Base-by-base conservation (phyloP, 805 yeast genomes). In the Starmerella roubikii region DNA sequence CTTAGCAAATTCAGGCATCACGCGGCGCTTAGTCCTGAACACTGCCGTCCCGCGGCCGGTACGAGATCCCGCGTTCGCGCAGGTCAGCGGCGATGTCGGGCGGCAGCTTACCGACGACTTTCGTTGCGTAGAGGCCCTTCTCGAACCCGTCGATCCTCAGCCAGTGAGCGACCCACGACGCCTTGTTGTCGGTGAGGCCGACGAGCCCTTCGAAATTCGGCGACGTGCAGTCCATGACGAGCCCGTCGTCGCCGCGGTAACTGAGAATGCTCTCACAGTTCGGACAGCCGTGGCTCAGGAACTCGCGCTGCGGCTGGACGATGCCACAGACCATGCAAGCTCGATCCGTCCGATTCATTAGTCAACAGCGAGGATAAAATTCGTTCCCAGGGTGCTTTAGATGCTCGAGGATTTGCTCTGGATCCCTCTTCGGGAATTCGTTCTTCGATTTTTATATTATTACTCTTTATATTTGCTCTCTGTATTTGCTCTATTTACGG, bases 321-420 rank as follows among this genome's bases (percentile, higher is more conserved):
- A 88, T 70, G 3, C 96, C 97, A 61, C 98, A 88, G 42, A 91
- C 71, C 95, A 88, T 82, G 55, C 98, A 88, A 7, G 97, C 97
- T 67, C 98, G 74, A 47, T 85, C 93, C 9, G 78, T 68, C 62
- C 41, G 21, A 39, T 39, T 41, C 45, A 41, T 41, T n/a, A n/a
- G n/a, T n/a, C n/a, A n/a, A n/a, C n/a, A n/a, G n/a, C n/a, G n/a
- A n/a, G n/a, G n/a, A n/a, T n/a, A n/a, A n/a, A n/a, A n/a, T n/a
- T n/a, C n/a, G n/a, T n/a, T n/a, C n/a, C n/a, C n/a, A n/a, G n/a
- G n/a, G n/a, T n/a, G n/a, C n/a, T n/a, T n/a, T n/a, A n/a, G n/a
- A n/a, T n/a, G n/a, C n/a, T n/a, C n/a, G n/a, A n/a, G n/a, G n/a
- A n/a, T n/a, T n/a, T n/a, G n/a, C n/a, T n/a, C n/a, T n/a, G n/a